Evolutionary conservation across 306 rosid species (phyloP).

Genomic region (Cajanus cajan): DNA sequence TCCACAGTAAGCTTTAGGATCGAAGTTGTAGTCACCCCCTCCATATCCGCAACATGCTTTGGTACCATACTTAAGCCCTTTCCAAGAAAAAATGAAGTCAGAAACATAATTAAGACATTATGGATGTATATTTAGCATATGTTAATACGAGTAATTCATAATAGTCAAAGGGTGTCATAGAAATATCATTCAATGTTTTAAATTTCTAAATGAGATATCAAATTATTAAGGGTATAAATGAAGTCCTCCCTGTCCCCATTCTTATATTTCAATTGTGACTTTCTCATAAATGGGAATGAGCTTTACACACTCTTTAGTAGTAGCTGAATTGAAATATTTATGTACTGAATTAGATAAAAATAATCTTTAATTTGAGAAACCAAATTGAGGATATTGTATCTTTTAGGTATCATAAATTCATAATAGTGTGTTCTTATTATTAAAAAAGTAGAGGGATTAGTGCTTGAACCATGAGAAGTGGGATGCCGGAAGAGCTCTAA

Average conservation of each 20-base stretch:
- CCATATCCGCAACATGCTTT: constrained; percentile 91
- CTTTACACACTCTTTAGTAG: not conserved
- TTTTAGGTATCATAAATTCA: not conserved
- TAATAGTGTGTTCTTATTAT: not conserved
- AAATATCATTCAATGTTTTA: not conserved
- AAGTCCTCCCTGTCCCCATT: not conserved
- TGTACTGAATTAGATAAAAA: not conserved
- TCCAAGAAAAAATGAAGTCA: not conserved
- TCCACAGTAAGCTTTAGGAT: constrained; percentile 61
- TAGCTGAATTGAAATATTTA: not conserved
- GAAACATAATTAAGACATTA: not conserved
- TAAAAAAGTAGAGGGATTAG: not conserved
- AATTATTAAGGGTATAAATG: not conserved
- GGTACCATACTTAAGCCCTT: constrained; percentile 70
- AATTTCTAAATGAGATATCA: not conserved
- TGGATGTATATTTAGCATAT: not conserved
- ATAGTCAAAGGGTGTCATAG: not conserved
- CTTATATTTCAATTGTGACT: not conserved
- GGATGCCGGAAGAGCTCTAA: constrained; percentile 72
- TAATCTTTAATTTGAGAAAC: not conserved
- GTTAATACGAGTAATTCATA: not conserved
- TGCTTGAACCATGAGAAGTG: constrained; percentile 57
- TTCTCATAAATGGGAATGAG: not conserved
- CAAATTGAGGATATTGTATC: not conserved
- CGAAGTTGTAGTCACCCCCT: constrained; percentile 68